Conservation (phyloP, 2,329 filamentous ascomycete genomes). For the Arthrobotrys sinensis region DNA sequence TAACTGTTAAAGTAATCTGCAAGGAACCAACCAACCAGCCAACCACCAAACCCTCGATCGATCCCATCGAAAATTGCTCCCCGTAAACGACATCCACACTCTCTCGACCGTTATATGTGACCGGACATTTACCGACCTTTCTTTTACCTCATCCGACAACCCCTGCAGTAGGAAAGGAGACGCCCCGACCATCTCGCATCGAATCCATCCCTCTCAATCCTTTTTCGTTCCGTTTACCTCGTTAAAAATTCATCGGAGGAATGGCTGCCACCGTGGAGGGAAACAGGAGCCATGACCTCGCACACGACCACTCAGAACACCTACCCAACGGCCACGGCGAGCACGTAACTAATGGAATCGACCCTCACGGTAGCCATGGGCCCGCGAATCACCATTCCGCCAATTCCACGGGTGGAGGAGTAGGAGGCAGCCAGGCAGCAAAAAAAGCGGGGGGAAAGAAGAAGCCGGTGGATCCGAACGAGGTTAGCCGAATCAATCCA, state of each 20-base stretch:
- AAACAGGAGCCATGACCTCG: constrained; percentile 58
- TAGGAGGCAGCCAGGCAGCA: constrained; percentile 28
- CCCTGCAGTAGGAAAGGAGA: constrained; percentile 17
- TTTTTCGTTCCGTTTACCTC: constrained; percentile 36
- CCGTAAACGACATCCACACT: neutral
- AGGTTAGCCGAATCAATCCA: constrained; percentile 68
- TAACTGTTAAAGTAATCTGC: constrained; percentile 43
- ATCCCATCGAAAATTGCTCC: constrained; percentile 36
- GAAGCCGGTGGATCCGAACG: constrained; percentile 85
- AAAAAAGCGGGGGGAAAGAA: constrained; percentile 76
- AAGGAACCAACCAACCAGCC: constrained; percentile 47
- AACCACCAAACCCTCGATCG: constrained; percentile 39
- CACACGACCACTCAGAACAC: constrained; percentile 58
- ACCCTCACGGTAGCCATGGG: constrained; percentile 42
- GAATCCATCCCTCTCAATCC: constrained; percentile 5
- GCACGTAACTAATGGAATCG: constrained; percentile 52
- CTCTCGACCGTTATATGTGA: neutral
- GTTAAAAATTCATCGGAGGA: constrained; percentile 45
- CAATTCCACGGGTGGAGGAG: constrained; percentile 19
- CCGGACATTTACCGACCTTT: constrained; percentile 33
- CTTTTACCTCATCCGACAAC: constrained; percentile 10
- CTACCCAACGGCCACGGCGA: constrained; percentile 56
- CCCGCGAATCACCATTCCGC: constrained; percentile 36
- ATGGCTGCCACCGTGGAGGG: constrained; percentile 60
- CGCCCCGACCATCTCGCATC: neutral